Percentiles rank a stretch among this genome's conserved stretches.
phyloP scores from a whole-genome alignment of 2,329 filamentous ascomycete species.

The Cordyceps javanica region DNA sequence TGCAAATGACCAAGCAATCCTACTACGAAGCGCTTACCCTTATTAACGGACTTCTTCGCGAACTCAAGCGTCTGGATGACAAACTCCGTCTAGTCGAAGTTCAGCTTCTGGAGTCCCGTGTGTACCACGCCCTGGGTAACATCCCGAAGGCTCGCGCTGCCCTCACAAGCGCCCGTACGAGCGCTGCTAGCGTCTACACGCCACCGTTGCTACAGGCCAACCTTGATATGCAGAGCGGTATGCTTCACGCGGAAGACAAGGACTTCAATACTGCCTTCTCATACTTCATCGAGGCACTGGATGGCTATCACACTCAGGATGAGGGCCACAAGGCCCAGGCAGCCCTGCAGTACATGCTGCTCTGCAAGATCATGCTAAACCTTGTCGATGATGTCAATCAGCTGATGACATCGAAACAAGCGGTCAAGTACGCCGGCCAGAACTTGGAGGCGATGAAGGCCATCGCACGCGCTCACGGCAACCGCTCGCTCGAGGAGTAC shows the following conservation, averaged over 20 bases:
- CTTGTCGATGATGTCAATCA: constrained; percentile 91
- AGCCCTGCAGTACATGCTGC: constrained; percentile 96
- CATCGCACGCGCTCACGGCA: constrained; percentile 88
- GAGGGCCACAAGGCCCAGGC: constrained; percentile 87
- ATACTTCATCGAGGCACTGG: constrained; percentile 98
- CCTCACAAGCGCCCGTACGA: constrained; percentile 88
- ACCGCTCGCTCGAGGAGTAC: constrained; percentile 94
- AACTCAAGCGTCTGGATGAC: constrained; percentile 96
- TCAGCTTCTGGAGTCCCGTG: constrained; percentile 90
- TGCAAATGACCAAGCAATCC: constrained; percentile 95
- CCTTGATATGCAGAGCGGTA: constrained; percentile 98
- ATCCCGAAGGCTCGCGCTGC: constrained; percentile 93
- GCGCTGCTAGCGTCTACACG: constrained; percentile 94
- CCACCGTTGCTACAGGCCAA: constrained; percentile 92
- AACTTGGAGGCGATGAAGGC: constrained; percentile 99
- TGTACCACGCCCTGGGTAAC: constrained; percentile 97
- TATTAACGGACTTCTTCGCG: constrained; percentile 92
- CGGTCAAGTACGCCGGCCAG: constrained; percentile 90
- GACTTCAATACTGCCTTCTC: constrained; percentile 99
- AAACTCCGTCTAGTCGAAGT: constrained; percentile 98
- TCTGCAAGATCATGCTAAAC: constrained; percentile 99
- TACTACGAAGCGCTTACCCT: constrained; percentile 96
- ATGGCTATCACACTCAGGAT: constrained; percentile 92
- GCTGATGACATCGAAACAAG: constrained; percentile 93
- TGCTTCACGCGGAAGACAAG: constrained; percentile 96